Percentiles rank a stretch among this genome's conserved stretches.
Evolutionary conservation across 2,329 filamentous ascomycete species (phyloP).

Genomic region (Escovopsis sp.): DNA sequence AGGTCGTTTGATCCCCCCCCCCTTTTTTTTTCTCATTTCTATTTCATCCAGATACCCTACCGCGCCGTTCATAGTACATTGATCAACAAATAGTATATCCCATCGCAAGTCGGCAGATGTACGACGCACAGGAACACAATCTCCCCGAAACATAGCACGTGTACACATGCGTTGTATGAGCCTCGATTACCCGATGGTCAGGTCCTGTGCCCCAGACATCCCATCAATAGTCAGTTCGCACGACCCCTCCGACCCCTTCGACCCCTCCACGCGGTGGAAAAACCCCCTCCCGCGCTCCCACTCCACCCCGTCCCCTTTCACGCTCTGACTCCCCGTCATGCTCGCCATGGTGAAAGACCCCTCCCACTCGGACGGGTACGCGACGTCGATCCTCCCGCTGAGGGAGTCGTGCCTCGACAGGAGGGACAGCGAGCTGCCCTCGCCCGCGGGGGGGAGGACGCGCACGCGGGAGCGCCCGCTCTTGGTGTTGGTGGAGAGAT

Average conservation of each 20-base stretch:
- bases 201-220: constrained; percentile 15
- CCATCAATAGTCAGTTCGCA: constrained; percentile 14
- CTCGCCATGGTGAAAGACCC: constrained; percentile 26
- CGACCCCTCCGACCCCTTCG: constrained; percentile 26
- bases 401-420: constrained; percentile 27
- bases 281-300: constrained; percentile 20
- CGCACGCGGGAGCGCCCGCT: constrained; percentile 25
- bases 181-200: too few species aligned
- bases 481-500: constrained; percentile 26
- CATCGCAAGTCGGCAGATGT: constrained; percentile 5
- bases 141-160: neutral
- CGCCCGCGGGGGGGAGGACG: constrained; percentile 28
- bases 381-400: constrained; percentile 26
- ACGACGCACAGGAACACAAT: too few species aligned
- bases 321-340: constrained; percentile 23
- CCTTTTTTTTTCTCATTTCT: too few species aligned
- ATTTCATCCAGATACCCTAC: constrained; percentile 12
- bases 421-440: constrained; percentile 18
- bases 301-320: constrained; percentile 27
- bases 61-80: constrained; percentile 3
- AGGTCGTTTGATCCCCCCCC: too few species aligned
- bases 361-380: constrained; percentile 34
- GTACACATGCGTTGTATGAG: too few species aligned
- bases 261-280: constrained; percentile 18
- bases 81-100: constrained; percentile 5